Conservation (phyloP, 1,284 basidiomycete species). For the Sporisorium exsertum region DNA sequence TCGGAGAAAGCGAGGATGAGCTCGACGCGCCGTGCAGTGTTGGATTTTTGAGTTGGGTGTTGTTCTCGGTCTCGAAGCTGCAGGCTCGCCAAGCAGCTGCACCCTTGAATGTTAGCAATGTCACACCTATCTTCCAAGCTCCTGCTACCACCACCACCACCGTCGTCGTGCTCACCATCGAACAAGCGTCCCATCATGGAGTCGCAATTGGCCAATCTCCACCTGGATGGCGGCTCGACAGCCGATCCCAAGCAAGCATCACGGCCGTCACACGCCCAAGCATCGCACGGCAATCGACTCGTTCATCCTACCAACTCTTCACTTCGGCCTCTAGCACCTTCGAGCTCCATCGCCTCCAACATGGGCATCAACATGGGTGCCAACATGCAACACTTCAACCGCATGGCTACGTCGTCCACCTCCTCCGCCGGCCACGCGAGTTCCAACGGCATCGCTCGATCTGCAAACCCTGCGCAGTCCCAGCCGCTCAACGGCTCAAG, state of each 20-base stretch:
- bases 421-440: conserved; percentile 25
- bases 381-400: conserved; percentile 54
- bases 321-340: conserved; percentile 32
- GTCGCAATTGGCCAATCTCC: conserved; percentile 38
- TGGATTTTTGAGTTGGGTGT: conserved; percentile 18
- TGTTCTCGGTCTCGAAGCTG: conserved; percentile 18
- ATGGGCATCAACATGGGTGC: conserved; percentile 46
- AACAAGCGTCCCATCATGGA: conserved; percentile 18
- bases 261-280: conserved; percentile 20
- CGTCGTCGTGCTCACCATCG: neutral
- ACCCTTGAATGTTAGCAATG: neutral
- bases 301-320: conserved; percentile 21
- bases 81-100: neutral
- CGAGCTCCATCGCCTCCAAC: conserved; percentile 43
- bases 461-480: neutral
- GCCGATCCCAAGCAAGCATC: conserved; percentile 33
- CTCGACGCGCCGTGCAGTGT: conserved; percentile 23
- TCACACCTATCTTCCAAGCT: conserved; percentile 1
- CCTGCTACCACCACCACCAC: neutral
- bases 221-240: conserved; percentile 31
- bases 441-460: conserved; percentile 26
- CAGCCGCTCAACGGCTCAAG: conserved; percentile 36
- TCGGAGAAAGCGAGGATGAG: conserved; percentile 3
- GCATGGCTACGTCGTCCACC: conserved; percentile 35
- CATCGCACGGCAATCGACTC: conserved; percentile 5